Evolutionary conservation across 2,329 filamentous ascomycete species (phyloP).

Genomic region (Leptographium procerum): DNA sequence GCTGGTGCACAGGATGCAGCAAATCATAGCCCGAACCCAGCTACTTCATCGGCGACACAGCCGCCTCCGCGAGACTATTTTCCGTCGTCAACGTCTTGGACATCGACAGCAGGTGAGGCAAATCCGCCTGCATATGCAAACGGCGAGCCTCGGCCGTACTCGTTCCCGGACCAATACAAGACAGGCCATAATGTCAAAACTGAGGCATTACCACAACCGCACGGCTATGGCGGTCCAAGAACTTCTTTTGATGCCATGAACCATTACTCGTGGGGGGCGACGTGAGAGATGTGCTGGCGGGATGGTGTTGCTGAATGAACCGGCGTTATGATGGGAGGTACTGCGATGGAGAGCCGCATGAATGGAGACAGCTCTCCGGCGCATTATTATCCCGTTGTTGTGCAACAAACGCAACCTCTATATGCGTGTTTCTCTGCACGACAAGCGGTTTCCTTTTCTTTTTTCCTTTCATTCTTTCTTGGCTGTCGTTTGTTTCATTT

Average conservation of each 20-base stretch:
- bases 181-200: slow-evolving; percentile 21
- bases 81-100: slow-evolving; percentile 39
- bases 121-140: slow-evolving; percentile 33
- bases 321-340: neutral
- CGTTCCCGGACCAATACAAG: slow-evolving; percentile 39
- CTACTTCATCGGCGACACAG: slow-evolving; percentile 14
- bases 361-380: neutral
- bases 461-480: neutral
- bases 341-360: neutral
- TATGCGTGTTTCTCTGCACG: neutral
- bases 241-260: slow-evolving; percentile 38
- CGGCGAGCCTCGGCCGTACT: slow-evolving; percentile 34
- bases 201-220: slow-evolving; percentile 25
- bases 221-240: slow-evolving; percentile 27
- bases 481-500: neutral
- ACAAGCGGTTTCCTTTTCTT: neutral
- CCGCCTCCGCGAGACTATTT: slow-evolving; percentile 39
- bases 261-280: slow-evolving; percentile 48
- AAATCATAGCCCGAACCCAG: slow-evolving; percentile 8
- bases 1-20: slow-evolving; percentile 4
- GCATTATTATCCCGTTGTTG: neutral
- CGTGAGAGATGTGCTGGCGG: slow-evolving; percentile 9
- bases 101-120: slow-evolving; percentile 36
- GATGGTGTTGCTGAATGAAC: neutral
- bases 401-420: neutral